Percentiles rank a stretch among this genome's conserved stretches.
phyloP scores from a whole-genome alignment of 2,329 filamentous ascomycete genomes.

The Colletotrichum horii region DNA sequence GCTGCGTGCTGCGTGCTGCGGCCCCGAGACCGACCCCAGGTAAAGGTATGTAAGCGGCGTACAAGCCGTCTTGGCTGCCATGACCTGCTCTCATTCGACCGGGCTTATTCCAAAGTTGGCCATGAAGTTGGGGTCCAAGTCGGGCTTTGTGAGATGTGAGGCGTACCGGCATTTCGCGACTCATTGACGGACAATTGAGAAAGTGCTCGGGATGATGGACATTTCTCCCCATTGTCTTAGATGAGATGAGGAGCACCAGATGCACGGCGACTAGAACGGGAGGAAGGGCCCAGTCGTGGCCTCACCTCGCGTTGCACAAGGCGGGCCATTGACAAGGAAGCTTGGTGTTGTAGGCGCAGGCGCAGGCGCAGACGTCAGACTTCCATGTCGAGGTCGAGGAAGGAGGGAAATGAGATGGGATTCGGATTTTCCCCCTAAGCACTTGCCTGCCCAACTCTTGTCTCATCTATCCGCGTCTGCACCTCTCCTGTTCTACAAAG shows the following conservation, averaged over 20 bases:
- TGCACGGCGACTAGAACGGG: neutral
- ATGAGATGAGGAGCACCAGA: neutral
- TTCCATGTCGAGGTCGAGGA: neutral
- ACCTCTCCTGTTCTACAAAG: neutral
- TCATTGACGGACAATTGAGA: neutral
- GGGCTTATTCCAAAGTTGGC: neutral
- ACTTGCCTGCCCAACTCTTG: neutral
- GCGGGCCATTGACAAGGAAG: neutral
- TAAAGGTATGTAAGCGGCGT: neutral
- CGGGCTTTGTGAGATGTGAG: conserved; percentile 7
- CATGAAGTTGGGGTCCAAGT: neutral
- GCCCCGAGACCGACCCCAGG: neutral
- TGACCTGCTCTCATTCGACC: neutral
- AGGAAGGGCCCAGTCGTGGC: neutral
- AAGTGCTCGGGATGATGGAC: neutral
- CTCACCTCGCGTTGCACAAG: conserved; percentile 6
- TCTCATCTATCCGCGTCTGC: neutral
- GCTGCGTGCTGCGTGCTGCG: neutral
- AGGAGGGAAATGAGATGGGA: neutral
- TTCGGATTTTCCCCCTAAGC: neutral
- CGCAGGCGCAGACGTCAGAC: neutral
- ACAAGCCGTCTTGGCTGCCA: conserved; percentile 5
- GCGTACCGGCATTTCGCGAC: neutral
- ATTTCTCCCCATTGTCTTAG: neutral
- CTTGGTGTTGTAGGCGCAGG: neutral